Percentiles rank a stretch among this genome's conserved stretches.
Conservation (phyloP, 305 asterid species). For the Fraxinus platypoda region DNA sequence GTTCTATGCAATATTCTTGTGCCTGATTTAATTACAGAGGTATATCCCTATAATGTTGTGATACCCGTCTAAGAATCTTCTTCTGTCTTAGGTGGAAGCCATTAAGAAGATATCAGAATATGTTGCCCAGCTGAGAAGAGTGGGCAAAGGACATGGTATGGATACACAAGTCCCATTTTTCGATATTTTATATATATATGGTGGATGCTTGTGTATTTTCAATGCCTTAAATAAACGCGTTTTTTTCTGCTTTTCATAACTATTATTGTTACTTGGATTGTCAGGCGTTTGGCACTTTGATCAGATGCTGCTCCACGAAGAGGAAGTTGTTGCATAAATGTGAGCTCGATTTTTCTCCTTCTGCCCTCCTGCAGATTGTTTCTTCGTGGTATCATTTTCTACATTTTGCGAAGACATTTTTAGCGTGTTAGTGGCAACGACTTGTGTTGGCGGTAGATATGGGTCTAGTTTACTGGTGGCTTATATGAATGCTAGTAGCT, state of each 20-base stretch:
- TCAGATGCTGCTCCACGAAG: slow-evolving; percentile 59
- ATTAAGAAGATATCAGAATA: slow-evolving; percentile 74
- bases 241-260: not conserved
- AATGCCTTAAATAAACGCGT: not conserved
- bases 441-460: slow-evolving; percentile 1
- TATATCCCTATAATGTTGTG: not conserved
- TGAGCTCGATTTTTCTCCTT: not conserved
- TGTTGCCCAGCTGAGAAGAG: slow-evolving; percentile 83
- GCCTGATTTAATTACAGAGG: not conserved
- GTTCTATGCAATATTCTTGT: not conserved
- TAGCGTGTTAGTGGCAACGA: not conserved
- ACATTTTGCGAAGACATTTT: slow-evolving; percentile 8
- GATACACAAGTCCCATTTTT: not conserved
- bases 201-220: not conserved
- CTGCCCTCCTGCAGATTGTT: not conserved
- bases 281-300: slow-evolving; percentile 88
- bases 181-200: not conserved
- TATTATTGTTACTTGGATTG: slow-evolving; percentile 9
- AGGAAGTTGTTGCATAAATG: slow-evolving; percentile 36
- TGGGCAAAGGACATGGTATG: slow-evolving; percentile 87
- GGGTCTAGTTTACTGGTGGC: slow-evolving; percentile 13
- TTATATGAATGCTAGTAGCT: slow-evolving; percentile 7
- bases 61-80: not conserved
- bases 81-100: slow-evolving; percentile 45
- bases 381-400: not conserved